phyloP scores from a whole-genome alignment of 768 basidiomycete genomes.

The Leucogyrophana mollusca region DNA sequence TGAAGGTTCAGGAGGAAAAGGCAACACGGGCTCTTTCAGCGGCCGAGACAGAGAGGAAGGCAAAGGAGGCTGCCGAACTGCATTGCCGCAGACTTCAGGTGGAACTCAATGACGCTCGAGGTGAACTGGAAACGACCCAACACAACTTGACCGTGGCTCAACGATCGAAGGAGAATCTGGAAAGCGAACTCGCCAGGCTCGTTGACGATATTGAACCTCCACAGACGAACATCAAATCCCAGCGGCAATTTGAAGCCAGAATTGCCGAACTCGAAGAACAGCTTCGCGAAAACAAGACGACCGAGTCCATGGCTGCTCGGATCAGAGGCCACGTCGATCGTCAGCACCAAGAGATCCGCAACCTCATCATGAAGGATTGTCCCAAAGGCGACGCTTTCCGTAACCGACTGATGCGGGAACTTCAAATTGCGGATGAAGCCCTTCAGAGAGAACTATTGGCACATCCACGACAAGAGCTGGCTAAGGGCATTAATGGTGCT shows the following conservation, averaged over 20 bases:
- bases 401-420: slow-evolving; percentile 57
- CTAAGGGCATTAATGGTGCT: slow-evolving; percentile 17
- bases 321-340: slow-evolving; percentile 63
- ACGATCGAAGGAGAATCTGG: slow-evolving; percentile 63
- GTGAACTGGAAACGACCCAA: slow-evolving; percentile 54
- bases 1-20: slow-evolving; percentile 60
- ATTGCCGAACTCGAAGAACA: slow-evolving; percentile 64
- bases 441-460: slow-evolving; percentile 49
- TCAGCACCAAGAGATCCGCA: slow-evolving; percentile 71
- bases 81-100: slow-evolving; percentile 57
- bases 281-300: slow-evolving; percentile 54
- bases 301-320: slow-evolving; percentile 46
- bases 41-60: slow-evolving; percentile 65
- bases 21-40: slow-evolving; percentile 53
- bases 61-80: slow-evolving; percentile 64
- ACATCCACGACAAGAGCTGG: slow-evolving; percentile 28
- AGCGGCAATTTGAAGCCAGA: slow-evolving; percentile 61
- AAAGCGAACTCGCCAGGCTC: slow-evolving; percentile 63
- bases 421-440: slow-evolving; percentile 59
- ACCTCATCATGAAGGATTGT: slow-evolving; percentile 56
- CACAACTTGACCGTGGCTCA: slow-evolving; percentile 54
- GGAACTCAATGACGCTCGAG: slow-evolving; percentile 54
- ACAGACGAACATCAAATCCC: slow-evolving; percentile 55
- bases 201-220: slow-evolving; percentile 58
- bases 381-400: slow-evolving; percentile 64